phyloP scores from a whole-genome alignment of 768 basidiomycete species.

The Clavaria fumosa region DNA sequence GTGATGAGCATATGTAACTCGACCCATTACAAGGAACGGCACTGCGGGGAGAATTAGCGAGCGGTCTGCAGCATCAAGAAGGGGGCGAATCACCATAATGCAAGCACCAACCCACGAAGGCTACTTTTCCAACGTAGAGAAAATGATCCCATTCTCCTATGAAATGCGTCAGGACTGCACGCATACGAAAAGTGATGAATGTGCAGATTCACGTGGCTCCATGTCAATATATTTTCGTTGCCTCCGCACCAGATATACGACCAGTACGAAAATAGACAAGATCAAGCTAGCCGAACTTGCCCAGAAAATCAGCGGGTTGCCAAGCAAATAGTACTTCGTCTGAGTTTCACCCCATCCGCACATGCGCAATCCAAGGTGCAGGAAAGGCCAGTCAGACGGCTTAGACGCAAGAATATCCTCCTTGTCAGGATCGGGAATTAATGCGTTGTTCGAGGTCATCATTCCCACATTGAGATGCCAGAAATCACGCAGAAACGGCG shows the following conservation, averaged over 20 bases:
- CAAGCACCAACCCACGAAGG: conserved; percentile 81
- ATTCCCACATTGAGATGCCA: conserved; percentile 99
- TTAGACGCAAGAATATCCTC: conserved; percentile 92
- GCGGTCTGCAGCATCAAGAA: neutral
- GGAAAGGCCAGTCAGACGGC: conserved; percentile 88
- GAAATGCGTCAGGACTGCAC: conserved; percentile 3
- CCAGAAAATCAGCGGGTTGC: conserved; percentile 93
- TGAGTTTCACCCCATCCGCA: conserved; percentile 88
- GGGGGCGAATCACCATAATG: conserved; percentile 55
- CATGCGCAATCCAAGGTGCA: conserved; percentile 86
- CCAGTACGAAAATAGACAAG: conserved; percentile 33
- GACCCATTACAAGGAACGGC: conserved; percentile 96
- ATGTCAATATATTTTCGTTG: conserved; percentile 90
- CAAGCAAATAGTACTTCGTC: conserved; percentile 85
- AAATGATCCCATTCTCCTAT: conserved; percentile 89
- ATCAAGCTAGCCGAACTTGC: conserved; percentile 53
- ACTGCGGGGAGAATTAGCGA: conserved; percentile 28
- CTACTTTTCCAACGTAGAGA: conserved; percentile 82
- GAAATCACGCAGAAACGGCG: conserved; percentile 92
- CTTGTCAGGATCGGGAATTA: conserved; percentile 95
- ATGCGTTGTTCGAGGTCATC: conserved; percentile 99
- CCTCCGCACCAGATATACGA: conserved; percentile 59
- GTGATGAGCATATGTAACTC: conserved; percentile 92
- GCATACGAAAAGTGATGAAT: neutral
- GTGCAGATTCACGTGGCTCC: conserved; percentile 52